These are phyloP conservation scores for Nicotiana undulata DNA, from an alignment of 257 asterid species.

Conservation along the genomic window DNA sequence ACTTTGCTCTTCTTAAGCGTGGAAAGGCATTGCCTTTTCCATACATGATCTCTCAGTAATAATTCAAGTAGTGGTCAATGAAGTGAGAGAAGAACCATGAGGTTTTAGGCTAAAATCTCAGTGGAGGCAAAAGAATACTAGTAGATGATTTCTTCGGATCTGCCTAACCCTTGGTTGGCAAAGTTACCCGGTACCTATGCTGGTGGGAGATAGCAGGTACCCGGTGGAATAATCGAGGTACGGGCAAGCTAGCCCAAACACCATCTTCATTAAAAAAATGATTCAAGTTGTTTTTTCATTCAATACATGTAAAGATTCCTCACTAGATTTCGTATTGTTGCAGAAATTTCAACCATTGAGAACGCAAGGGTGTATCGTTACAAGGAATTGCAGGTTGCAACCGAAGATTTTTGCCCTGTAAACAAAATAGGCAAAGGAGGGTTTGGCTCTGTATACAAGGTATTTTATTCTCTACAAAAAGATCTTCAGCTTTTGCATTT, in stretches of 20 bases:
- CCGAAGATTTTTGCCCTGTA: conserved; percentile 43
- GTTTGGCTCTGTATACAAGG: conserved; percentile 87
- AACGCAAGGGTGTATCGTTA: conserved; percentile 48
- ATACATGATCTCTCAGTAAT: not conserved
- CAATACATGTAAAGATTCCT: conserved; percentile 7
- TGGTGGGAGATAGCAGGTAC: not conserved
- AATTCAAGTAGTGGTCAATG: not conserved
- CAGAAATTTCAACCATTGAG: conserved; percentile 55
- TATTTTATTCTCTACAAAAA: conserved; percentile 7
- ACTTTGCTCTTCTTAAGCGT: not conserved
- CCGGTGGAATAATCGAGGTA: not conserved
- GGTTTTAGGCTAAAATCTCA: not conserved
- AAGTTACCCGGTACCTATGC: not conserved
- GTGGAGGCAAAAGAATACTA: not conserved
- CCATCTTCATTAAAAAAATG: not conserved
- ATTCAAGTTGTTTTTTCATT: not conserved
- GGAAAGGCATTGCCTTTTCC: not conserved
- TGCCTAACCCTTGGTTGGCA: not conserved
- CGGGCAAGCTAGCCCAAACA: not conserved
- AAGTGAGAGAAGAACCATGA: not conserved
- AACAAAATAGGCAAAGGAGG: conserved; percentile 92
- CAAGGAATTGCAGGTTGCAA: conserved; percentile 56
- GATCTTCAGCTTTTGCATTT: not conserved
- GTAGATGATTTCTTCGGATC: not conserved
- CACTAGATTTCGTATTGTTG: conserved; percentile 21